These are phyloP conservation scores for Lathyrus aphaca DNA, from an alignment of 306 rosid genomes.

Conservation along the genomic window DNA sequence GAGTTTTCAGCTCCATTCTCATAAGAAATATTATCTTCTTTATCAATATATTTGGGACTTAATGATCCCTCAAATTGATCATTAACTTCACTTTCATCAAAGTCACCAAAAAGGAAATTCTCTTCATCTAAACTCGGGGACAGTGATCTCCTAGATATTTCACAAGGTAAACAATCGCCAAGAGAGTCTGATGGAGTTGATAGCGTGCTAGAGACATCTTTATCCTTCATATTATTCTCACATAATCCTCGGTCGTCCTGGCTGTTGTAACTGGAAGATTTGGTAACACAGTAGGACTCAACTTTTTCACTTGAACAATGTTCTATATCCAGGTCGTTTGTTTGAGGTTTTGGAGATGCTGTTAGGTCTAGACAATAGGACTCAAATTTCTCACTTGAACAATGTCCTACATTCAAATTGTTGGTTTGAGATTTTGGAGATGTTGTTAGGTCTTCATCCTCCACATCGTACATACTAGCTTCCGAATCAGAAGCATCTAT, in stretches of 20 bases:
- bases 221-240: slow-evolving; percentile 40
- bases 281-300: slow-evolving; percentile 39
- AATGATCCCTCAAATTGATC: slow-evolving; percentile 43
- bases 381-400: slow-evolving; percentile 49
- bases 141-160: slow-evolving; percentile 41
- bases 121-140: slow-evolving; percentile 53
- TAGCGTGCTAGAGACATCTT: slow-evolving; percentile 39
- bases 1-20: slow-evolving; percentile 41
- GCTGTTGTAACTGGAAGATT: slow-evolving; percentile 43
- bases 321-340: slow-evolving; percentile 39
- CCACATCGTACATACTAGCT: slow-evolving; percentile 35
- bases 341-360: slow-evolving; percentile 43
- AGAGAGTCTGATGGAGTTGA: slow-evolving; percentile 45
- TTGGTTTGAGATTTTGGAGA: slow-evolving; percentile 44
- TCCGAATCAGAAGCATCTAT: slow-evolving; percentile 40
- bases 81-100: slow-evolving; percentile 53
- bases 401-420: slow-evolving; percentile 38
- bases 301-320: slow-evolving; percentile 47
- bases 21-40: slow-evolving; percentile 43
- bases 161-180: slow-evolving; percentile 36
- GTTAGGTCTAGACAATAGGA: slow-evolving; percentile 42
- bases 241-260: slow-evolving; percentile 44
- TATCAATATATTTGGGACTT: slow-evolving; percentile 41
- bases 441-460: slow-evolving; percentile 42
- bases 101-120: slow-evolving; percentile 61